Conservation (phyloP, 2,329 filamentous ascomycete genomes). For the Exophiala sp. region DNA sequence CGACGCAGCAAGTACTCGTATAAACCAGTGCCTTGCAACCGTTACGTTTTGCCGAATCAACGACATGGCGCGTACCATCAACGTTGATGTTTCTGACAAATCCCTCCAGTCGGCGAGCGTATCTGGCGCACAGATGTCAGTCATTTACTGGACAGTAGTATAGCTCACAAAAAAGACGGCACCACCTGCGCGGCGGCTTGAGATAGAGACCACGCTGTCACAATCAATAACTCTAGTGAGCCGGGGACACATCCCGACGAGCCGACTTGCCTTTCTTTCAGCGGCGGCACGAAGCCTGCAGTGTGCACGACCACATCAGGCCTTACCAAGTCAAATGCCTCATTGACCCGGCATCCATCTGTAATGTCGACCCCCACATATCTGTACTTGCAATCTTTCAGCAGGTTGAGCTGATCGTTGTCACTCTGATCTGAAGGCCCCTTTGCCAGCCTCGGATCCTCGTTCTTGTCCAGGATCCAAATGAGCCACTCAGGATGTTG, state of each 20-base stretch:
- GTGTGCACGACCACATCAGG: constrained; percentile 52
- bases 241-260: neutral
- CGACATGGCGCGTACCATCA: constrained; percentile 49
- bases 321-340: constrained; percentile 36
- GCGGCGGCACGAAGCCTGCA: constrained; percentile 43
- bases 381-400: constrained; percentile 12
- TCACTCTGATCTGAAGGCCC: neutral
- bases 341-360: constrained; percentile 27
- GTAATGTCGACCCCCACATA: constrained; percentile 33
- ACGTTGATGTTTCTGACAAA: constrained; percentile 49
- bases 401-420: constrained; percentile 9
- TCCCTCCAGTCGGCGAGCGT: constrained; percentile 33
- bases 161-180: no score
- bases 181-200: no score
- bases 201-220: no score
- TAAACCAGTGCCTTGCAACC: constrained; percentile 50
- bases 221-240: neutral
- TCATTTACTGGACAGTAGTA: no score
- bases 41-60: constrained; percentile 41
- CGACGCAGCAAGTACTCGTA: constrained; percentile 51
- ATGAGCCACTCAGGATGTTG: constrained; percentile 35
- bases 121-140: constrained; percentile 20
- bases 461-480: constrained; percentile 36
- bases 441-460: constrained; percentile 2
- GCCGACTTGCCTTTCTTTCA: constrained; percentile 33